Conservation (phyloP, 1,284 basidiomycete species). For the Marasmius oreades region DNA sequence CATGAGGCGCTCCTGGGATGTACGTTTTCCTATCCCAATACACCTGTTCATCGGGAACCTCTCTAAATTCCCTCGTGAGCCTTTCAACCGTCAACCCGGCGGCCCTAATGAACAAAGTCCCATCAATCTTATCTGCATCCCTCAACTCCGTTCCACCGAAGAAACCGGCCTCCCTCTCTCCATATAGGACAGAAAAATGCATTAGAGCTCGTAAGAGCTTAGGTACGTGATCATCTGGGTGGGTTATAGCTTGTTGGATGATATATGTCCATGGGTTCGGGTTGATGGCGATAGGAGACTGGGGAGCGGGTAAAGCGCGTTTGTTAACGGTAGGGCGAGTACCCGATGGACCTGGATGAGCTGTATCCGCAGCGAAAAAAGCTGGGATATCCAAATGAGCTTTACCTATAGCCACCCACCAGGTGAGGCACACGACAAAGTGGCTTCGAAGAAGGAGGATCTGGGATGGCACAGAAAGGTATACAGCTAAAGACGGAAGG, state of each 20-base stretch:
- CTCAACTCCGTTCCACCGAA: constrained; percentile 23
- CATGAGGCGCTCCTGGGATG: neutral
- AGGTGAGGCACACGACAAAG: constrained; percentile 33
- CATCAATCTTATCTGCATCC: constrained; percentile 47
- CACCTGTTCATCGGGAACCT: neutral
- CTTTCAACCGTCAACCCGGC: constrained; percentile 38
- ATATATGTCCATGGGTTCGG: constrained; percentile 54
- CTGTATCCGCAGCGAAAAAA: constrained; percentile 29
- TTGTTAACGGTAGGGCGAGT: neutral
- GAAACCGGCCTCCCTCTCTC: neutral
- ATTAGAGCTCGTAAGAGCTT: neutral
- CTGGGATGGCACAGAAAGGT: constrained; percentile 35
- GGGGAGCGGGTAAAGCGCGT: constrained; percentile 5
- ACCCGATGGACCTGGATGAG: neutral
- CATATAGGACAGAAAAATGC: neutral
- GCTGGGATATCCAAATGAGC: constrained; percentile 35
- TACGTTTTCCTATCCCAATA: neutral
- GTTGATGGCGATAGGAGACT: constrained; percentile 22
- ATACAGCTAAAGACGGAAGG: constrained; percentile 36
- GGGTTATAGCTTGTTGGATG: constrained; percentile 25
- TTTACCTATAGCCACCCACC: constrained; percentile 40
- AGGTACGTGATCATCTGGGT: neutral
- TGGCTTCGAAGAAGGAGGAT: constrained; percentile 40
- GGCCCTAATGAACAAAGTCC: constrained; percentile 49
- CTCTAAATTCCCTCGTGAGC: neutral